Evolutionary conservation across 2,329 filamentous ascomycete genomes (phyloP), one percentile per base, ranked within the genome.

Genomic region (Colletotrichum sp.): DNA sequence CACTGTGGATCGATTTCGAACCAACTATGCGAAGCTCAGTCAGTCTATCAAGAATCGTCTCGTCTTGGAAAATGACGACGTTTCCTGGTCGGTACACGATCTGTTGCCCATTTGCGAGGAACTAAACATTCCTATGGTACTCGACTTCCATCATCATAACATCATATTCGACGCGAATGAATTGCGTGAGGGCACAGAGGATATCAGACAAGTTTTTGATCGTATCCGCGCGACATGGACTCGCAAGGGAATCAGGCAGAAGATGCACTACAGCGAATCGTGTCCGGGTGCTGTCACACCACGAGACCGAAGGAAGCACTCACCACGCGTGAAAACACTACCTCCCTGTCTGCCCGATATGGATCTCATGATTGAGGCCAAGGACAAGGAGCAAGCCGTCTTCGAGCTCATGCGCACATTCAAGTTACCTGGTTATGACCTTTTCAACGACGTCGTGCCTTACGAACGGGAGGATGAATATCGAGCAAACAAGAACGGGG

Each of bases 331-430:
- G 3, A 89, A 90, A 78, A 94, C 93, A 1, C 85, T 99, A 1
- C 96, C 96, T 1, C 96, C 96, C 0, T 98, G 96, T 80, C 89
- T 93, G 6, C 87, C 91, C 1, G 93, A 94, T 36, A 97, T 98
- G 94, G 96, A 98, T 81, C 88, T 99, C n/a, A 99, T 99, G 96
- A 98, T 99, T 76, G 96, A 99, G 86, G 96, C 96, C 64, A 99
- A 99, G 83, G 96, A 98, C 82, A 99, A 99, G 85, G 96, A 99
- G 83, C 96, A 99, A 84, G 96, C 96, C 0, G 95, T 98, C 0
- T 98, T 99, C 80, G 95, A 98, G 78, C 89, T 99, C 21, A 98
- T 98, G 96, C 91, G 94, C 26, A 96, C 89, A 0, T 98, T 96
- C 83, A 96, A 93, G 80, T 88, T 99, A 1, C 95, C 96, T 0